Evolutionary conservation across 2,329 filamentous ascomycete species (phyloP).

Genomic region (Colletotrichum eremochloae): DNA sequence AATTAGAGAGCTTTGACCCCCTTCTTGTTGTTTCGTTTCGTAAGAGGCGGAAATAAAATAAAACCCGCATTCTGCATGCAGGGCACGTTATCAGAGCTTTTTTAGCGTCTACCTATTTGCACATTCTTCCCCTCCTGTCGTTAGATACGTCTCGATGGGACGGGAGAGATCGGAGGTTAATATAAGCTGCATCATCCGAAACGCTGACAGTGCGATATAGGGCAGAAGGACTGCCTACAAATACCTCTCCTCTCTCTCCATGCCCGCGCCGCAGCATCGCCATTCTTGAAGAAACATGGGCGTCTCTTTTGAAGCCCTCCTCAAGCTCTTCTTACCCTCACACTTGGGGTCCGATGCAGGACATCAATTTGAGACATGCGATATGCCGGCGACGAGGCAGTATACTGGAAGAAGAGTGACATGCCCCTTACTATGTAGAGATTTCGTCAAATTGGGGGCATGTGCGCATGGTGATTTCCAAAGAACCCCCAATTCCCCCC

Average conservation of each 20-base stretch:
- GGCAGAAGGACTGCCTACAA: background rate
- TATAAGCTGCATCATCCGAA: constrained; percentile 17
- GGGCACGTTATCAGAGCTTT: constrained; percentile 22
- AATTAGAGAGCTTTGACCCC: constrained; percentile 19
- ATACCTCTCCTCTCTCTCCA: background rate
- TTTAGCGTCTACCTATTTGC: background rate
- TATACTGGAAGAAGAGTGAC: background rate
- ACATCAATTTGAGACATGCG: background rate
- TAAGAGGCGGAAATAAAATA: background rate
- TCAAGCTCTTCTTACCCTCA: background rate
- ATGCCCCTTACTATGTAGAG: background rate
- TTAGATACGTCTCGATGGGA: constrained; percentile 1
- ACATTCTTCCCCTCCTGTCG: background rate
- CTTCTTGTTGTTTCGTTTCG: background rate
- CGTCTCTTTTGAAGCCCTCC: background rate
- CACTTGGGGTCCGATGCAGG: background rate
- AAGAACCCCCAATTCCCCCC: background rate
- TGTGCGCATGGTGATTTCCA: constrained; percentile 16
- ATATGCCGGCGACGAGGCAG: background rate
- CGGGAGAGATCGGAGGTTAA: constrained; percentile 20
- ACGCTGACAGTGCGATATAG: constrained; percentile 11
- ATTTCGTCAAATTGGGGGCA: constrained; percentile 25
- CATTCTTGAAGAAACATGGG: constrained; percentile 1
- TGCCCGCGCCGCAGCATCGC: background rate
- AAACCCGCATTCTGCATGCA: background rate